Conservation (phyloP, 306 rosid genomes). For the Elaeagnus macrophylla region DNA sequence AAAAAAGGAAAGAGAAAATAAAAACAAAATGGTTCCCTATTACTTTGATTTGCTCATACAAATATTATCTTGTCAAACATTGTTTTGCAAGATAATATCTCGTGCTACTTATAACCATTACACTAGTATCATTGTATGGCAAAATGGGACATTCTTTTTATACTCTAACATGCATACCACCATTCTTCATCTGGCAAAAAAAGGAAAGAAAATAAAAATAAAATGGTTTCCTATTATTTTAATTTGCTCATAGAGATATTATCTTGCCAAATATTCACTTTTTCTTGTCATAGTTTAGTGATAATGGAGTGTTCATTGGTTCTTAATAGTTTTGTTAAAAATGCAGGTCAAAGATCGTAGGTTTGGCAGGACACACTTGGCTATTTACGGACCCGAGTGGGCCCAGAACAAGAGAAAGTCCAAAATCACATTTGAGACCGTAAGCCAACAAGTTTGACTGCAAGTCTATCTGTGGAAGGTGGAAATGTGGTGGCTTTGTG, state of each 20-base stretch:
- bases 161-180: too few species aligned
- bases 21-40: too few species aligned
- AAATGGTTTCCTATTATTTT: too few species aligned
- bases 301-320: constrained; percentile 6
- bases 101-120: too few species aligned
- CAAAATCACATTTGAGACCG: constrained; percentile 16
- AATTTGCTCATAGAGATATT: too few species aligned
- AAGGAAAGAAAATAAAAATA: background rate
- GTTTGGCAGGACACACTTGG: constrained; percentile 82
- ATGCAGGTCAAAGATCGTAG: constrained; percentile 74
- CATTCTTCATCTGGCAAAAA: background rate
- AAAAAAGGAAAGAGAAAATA: too few species aligned
- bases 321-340: constrained; percentile 19
- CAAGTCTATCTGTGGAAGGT: constrained; percentile 11
- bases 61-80: too few species aligned
- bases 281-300: background rate
- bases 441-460: constrained; percentile 26
- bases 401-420: constrained; percentile 67
- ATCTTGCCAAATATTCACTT: background rate
- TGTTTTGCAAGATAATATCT: too few species aligned
- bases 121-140: too few species aligned
- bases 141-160: too few species aligned
- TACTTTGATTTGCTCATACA: too few species aligned
- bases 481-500: constrained; percentile 1
- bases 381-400: constrained; percentile 90